A percentile compares a stretch with the other conserved stretches of the same genome.
phyloP scores from a whole-genome alignment of 2,329 filamentous ascomycete genomes.

The Stachybotrys chlorohalonatus region DNA sequence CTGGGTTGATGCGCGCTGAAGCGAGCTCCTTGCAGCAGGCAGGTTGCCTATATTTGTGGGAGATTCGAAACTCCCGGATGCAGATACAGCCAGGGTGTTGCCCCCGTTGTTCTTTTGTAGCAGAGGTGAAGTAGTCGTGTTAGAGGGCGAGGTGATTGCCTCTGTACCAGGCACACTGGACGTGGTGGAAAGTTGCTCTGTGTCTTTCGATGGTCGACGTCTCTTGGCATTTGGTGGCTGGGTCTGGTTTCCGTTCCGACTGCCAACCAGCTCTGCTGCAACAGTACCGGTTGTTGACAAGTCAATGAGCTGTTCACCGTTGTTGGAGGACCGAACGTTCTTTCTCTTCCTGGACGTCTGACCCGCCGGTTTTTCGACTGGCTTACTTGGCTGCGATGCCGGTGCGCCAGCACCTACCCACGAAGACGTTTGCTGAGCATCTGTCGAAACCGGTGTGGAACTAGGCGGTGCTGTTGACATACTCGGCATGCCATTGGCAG shows the following conservation, averaged over 20 bases:
- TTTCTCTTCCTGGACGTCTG: neutral
- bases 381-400: neutral
- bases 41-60: slow-evolving; percentile 5
- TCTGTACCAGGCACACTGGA: neutral
- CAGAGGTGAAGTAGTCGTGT: neutral
- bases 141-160: neutral
- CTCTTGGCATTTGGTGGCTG: slow-evolving; percentile 12
- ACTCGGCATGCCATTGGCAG: neutral
- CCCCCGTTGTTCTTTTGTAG: slow-evolving; percentile 3
- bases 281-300: neutral
- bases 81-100: slow-evolving; percentile 4
- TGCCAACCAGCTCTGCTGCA: neutral
- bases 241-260: neutral
- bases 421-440: neutral
- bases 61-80: slow-evolving; percentile 8
- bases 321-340: neutral
- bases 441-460: neutral
- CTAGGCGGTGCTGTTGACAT: neutral
- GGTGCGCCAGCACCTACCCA: neutral
- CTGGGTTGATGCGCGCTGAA: slow-evolving; percentile 8
- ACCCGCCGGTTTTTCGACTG: neutral
- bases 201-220: slow-evolving; percentile 14
- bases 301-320: neutral
- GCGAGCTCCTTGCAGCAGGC: slow-evolving; percentile 2
- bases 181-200: slow-evolving; percentile 1